Conservation (phyloP, 768 basidiomycete species). For the Boletellus ananas region DNA sequence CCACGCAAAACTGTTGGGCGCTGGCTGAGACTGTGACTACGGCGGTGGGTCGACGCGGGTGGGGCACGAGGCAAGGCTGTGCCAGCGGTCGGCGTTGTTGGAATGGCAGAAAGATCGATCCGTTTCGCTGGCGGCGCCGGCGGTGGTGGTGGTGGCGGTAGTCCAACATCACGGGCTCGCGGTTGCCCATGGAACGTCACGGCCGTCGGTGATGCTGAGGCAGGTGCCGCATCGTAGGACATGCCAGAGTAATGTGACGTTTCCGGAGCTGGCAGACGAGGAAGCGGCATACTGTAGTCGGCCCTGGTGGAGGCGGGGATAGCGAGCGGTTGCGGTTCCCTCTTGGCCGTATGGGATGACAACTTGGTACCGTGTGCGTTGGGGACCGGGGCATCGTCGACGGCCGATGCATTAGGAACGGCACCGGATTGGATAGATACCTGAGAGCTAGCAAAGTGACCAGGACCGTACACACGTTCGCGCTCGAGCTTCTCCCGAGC, state of each 20-base stretch:
- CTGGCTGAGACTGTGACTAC: conserved; percentile 83
- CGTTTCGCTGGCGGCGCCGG: conserved; percentile 22
- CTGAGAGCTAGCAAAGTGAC: conserved; percentile 91
- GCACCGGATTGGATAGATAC: conserved; percentile 49
- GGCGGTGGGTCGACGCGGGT: conserved; percentile 71
- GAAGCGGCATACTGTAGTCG: conserved; percentile 81
- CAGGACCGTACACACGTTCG: conserved; percentile 89
- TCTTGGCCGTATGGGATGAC: conserved; percentile 31
- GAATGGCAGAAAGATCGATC: conserved; percentile 23
- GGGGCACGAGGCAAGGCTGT: conserved; percentile 59
- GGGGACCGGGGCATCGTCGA: conserved; percentile 19
- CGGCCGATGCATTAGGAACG: conserved; percentile 12
- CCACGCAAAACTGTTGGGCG: conserved; percentile 53
- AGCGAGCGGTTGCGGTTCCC: conserved; percentile 24
- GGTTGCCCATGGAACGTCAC: conserved; percentile 58
- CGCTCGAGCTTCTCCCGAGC: conserved; percentile 94
- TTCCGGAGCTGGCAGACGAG: conserved; percentile 76
- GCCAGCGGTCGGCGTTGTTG: conserved; percentile 27
- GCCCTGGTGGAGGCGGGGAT: conserved; percentile 41
- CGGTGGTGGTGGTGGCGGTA: conserved; percentile 34
- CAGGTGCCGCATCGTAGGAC: conserved; percentile 63
- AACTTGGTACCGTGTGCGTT: conserved; percentile 25
- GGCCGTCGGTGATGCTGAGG: conserved; percentile 53
- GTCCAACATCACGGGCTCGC: conserved; percentile 61
- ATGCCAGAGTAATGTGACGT: conserved; percentile 77